These are phyloP conservation scores for Vairimorpha ceranae DNA, from an alignment of 371 early-diverging fungal genomes.

Conservation along the genomic window DNA sequence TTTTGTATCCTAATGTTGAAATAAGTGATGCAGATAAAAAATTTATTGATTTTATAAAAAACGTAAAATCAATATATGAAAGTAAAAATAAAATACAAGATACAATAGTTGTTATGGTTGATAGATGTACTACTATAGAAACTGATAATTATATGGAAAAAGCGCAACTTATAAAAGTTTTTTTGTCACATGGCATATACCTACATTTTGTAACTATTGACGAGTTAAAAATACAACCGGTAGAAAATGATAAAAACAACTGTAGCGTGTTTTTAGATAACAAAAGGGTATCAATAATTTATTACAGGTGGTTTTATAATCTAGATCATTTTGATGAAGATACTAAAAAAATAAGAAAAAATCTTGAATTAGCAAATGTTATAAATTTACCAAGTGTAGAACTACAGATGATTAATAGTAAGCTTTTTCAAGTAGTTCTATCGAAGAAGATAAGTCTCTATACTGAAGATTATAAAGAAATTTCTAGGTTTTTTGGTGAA, in stretches of 20 bases:
- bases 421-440: conserved; percentile 42
- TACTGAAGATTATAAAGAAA: neutral
- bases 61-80: neutral
- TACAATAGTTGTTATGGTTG: conserved; percentile 26
- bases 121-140: neutral
- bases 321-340: conserved; percentile 40
- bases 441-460: conserved; percentile 22
- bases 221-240: conserved; percentile 4
- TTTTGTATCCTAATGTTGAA: neutral
- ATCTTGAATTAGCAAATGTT: conserved; percentile 25
- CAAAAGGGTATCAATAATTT: conserved; percentile 25
- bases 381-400: conserved; percentile 37
- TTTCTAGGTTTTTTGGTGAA: conserved; percentile 22
- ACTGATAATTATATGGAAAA: conserved; percentile 43
- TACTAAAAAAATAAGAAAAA: conserved; percentile 21
- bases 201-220: conserved; percentile 24
- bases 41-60: conserved; percentile 8
- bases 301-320: conserved; percentile 55
- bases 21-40: conserved; percentile 17
- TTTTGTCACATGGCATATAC: conserved; percentile 9
- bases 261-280: neutral
- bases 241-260: neutral
- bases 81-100: conserved; percentile 8
- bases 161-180: conserved; percentile 19
- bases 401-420: conserved; percentile 44